phyloP scores from a whole-genome alignment of 2,329 filamentous ascomycete species.

The Aphanoascus verrucosus region DNA sequence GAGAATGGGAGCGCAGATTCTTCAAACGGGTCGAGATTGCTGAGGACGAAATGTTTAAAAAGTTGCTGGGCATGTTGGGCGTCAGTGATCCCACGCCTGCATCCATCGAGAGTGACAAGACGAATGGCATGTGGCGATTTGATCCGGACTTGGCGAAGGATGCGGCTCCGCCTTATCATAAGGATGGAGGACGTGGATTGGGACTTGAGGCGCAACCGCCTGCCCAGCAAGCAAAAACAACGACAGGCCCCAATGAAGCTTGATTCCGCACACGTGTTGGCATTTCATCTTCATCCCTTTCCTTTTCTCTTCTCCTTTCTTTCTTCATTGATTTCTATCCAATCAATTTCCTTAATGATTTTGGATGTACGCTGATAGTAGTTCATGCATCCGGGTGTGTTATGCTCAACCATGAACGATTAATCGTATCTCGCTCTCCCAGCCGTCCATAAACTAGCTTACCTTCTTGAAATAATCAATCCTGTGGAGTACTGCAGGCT shows the following conservation, averaged over 20 bases:
- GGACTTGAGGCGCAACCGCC: constrained; percentile 22
- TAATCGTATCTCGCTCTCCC: no score
- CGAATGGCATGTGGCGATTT: constrained; percentile 60
- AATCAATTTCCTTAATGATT: background rate
- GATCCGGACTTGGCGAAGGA: constrained; percentile 44
- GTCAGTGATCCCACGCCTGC: constrained; percentile 19
- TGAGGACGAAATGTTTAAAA: constrained; percentile 32
- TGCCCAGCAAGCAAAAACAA: background rate
- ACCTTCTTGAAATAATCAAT: no score
- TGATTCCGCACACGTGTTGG: background rate
- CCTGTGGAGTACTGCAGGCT: no score
- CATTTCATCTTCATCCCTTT: background rate
- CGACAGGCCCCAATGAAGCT: background rate
- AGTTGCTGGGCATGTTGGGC: constrained; percentile 35
- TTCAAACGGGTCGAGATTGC: constrained; percentile 44
- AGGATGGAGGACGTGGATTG: constrained; percentile 31
- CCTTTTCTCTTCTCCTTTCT: background rate
- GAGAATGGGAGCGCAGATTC: constrained; percentile 72
- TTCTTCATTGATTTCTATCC: background rate
- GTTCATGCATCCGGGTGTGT: background rate
- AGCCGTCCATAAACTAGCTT: no score
- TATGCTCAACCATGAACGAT: background rate
- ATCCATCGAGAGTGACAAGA: constrained; percentile 51
- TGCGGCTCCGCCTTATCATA: constrained; percentile 36
- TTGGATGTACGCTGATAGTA: background rate